phyloP scores from a whole-genome alignment of 805 yeast species.

The Candida tallmaniae region DNA sequence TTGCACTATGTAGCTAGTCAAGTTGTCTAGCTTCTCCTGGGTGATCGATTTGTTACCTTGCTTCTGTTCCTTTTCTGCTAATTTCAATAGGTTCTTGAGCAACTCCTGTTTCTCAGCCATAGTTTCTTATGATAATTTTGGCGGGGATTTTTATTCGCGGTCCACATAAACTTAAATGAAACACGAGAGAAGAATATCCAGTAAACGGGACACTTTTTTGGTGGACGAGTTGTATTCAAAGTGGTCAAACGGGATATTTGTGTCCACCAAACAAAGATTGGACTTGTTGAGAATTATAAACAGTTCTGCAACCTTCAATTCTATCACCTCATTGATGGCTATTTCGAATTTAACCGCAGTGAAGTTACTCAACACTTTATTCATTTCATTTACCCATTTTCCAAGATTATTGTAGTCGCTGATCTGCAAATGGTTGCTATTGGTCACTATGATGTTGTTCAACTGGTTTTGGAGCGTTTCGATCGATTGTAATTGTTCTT shows the following conservation, averaged over 20 bases:
- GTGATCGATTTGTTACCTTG: conserved; percentile 36
- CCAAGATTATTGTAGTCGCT: conserved; percentile 8
- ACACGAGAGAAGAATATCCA: conserved; percentile 3
- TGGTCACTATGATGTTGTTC: conserved; percentile 1
- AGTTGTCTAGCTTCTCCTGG: conserved; percentile 29
- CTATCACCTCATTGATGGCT: conserved; percentile 5
- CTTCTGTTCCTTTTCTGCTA: conserved; percentile 35
- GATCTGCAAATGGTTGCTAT: conserved; percentile 4
- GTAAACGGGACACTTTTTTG: conserved; percentile 4
- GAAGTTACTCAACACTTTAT: conserved; percentile 8
- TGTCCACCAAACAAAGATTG: conserved; percentile 4
- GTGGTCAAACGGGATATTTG: conserved; percentile 6
- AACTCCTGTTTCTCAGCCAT: conserved; percentile 20
- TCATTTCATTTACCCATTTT: conserved; percentile 11
- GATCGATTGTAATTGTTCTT: conserved; percentile 9
- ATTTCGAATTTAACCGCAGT: conserved; percentile 5
- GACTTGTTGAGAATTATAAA: conserved; percentile 9
- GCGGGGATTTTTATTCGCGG: too few relatives aligned
- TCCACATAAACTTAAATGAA: too few relatives aligned
- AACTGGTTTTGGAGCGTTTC: conserved; percentile 6
- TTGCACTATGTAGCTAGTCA: conserved; percentile 22
- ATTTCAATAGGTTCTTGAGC: conserved; percentile 21
- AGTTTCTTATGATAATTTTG: background rate
- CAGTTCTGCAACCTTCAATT: conserved; percentile 3
- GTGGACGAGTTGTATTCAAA: conserved; percentile 3